Conservation (phyloP, 352 stramenopile species). For the Globisporangium abappressorium region DNA sequence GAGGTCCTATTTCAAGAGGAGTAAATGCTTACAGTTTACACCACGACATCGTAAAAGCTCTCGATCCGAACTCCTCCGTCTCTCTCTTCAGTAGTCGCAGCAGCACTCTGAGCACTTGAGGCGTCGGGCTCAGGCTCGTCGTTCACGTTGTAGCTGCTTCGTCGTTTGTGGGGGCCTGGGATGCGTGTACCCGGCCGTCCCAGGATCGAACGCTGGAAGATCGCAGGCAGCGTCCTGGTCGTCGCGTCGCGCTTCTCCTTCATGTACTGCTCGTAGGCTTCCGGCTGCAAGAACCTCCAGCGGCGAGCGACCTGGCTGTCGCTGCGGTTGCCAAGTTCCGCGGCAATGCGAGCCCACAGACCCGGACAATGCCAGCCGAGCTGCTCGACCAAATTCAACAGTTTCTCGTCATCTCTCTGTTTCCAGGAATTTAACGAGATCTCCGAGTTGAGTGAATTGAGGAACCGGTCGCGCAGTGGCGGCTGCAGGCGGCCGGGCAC, state of each 20-base stretch:
- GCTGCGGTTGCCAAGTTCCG: conserved; percentile 44
- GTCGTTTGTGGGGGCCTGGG: conserved; percentile 19
- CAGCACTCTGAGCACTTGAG: conserved; percentile 7
- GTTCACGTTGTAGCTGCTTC: conserved; percentile 41
- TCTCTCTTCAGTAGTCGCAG: not conserved
- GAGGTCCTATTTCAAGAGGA: not conserved
- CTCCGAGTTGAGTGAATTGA: conserved; percentile 67
- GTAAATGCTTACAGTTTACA: not conserved
- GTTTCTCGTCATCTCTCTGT: conserved; percentile 42
- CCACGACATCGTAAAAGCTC: not conserved
- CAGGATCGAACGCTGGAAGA: conserved; percentile 46
- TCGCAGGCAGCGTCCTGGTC: conserved; percentile 30
- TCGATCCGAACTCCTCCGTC: not conserved
- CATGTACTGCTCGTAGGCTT: conserved; percentile 29
- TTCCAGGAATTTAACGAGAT: conserved; percentile 62
- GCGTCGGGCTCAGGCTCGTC: conserved; percentile 4
- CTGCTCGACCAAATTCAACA: conserved; percentile 34
- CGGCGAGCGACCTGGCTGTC: conserved; percentile 46
- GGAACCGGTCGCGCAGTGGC: conserved; percentile 57
- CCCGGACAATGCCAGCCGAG: conserved; percentile 34
- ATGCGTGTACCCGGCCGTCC: conserved; percentile 16
- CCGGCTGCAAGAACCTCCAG: conserved; percentile 38
- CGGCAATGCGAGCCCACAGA: conserved; percentile 42
- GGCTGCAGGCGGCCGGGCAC: conserved; percentile 49
- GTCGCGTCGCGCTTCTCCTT: conserved; percentile 20